Conservation (phyloP, 2,329 filamentous ascomycete species). For the Torrubiella hemipterigena region DNA sequence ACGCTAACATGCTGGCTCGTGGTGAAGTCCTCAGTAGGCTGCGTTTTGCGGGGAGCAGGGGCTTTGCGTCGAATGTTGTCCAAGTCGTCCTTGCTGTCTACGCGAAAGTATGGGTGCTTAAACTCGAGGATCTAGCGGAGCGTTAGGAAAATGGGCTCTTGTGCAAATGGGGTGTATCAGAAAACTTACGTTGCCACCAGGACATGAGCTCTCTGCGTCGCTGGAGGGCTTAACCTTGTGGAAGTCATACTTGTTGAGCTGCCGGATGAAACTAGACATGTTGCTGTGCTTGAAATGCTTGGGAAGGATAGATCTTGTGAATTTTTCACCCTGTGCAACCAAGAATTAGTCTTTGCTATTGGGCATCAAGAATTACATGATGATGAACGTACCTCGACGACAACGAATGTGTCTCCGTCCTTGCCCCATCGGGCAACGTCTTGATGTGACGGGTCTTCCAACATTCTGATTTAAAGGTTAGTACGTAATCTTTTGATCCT, state of each 20-base stretch:
- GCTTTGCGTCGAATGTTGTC: slow-evolving; percentile 96
- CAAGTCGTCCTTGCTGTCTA: slow-evolving; percentile 89
- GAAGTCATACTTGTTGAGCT: slow-evolving; percentile 96
- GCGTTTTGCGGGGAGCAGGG: slow-evolving; percentile 72
- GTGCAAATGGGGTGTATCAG: too few species aligned
- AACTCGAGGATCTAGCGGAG: slow-evolving; percentile 50
- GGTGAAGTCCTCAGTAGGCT: slow-evolving; percentile 56
- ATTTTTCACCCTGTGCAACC: slow-evolving; percentile 73
- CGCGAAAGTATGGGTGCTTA: slow-evolving; percentile 91
- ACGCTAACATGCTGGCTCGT: slow-evolving; percentile 82
- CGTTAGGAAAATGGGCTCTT: too few species aligned
- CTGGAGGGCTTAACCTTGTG: slow-evolving; percentile 70
- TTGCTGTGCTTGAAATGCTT: slow-evolving; percentile 99
- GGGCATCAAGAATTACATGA: background rate
- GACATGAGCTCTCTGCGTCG: slow-evolving; percentile 19
- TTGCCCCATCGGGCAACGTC: slow-evolving; percentile 93
- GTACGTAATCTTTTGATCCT: too few species aligned
- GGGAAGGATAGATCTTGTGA: slow-evolving; percentile 90
- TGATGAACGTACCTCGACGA: slow-evolving; percentile 63
- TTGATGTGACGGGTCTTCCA: slow-evolving; percentile 88
- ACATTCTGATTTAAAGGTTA: slow-evolving; percentile 55
- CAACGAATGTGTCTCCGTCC: slow-evolving; percentile 90
- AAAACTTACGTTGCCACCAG: slow-evolving; percentile 25
- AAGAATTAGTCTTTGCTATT: background rate
- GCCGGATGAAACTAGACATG: slow-evolving; percentile 91